Evolutionary conservation across 495 filamentous ascomycete genomes (phyloP).

Genomic region (Neurospora tetraspora): DNA sequence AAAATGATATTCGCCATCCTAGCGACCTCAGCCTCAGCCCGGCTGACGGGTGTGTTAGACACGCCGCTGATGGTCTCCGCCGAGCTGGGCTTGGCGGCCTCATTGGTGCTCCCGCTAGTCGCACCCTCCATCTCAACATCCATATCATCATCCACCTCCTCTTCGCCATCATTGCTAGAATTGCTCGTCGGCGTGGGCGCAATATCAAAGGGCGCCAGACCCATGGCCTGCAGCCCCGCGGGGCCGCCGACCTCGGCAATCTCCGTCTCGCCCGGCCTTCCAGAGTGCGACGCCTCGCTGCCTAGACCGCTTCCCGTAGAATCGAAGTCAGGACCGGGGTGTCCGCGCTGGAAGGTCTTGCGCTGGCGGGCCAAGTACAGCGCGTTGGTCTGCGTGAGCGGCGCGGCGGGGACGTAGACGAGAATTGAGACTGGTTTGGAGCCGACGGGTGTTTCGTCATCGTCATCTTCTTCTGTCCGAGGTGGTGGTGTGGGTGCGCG

Average conservation of each 20-base stretch:
- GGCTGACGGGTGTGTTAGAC: conserved; percentile 11
- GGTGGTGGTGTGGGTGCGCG: conserved; percentile 23
- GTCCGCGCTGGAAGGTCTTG: conserved; percentile 55
- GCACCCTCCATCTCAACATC: conserved; percentile 15
- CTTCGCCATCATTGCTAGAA: background rate
- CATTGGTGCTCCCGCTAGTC: background rate
- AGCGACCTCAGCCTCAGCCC: conserved; percentile 37
- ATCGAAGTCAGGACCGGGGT: conserved; percentile 63
- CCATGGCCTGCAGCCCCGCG: conserved; percentile 38
- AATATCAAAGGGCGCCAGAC: conserved; percentile 35
- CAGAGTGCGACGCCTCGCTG: conserved; percentile 34
- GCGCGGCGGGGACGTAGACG: conserved; percentile 77
- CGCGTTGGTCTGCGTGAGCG: conserved; percentile 68
- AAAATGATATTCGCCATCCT: conserved; percentile 40
- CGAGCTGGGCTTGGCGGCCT: background rate
- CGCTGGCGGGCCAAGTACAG: conserved; percentile 69
- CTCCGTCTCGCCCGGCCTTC: conserved; percentile 33
- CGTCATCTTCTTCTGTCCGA: background rate
- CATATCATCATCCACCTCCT: conserved; percentile 1
- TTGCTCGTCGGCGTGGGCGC: conserved; percentile 17
- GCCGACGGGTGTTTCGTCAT: background rate
- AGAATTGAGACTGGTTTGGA: conserved; percentile 25
- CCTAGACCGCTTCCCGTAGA: conserved; percentile 37
- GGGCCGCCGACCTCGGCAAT: conserved; percentile 37
- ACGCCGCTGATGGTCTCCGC: background rate